Base-by-base conservation (phyloP, 768 basidiomycete species). In the Leccinum uliginosum region DNA sequence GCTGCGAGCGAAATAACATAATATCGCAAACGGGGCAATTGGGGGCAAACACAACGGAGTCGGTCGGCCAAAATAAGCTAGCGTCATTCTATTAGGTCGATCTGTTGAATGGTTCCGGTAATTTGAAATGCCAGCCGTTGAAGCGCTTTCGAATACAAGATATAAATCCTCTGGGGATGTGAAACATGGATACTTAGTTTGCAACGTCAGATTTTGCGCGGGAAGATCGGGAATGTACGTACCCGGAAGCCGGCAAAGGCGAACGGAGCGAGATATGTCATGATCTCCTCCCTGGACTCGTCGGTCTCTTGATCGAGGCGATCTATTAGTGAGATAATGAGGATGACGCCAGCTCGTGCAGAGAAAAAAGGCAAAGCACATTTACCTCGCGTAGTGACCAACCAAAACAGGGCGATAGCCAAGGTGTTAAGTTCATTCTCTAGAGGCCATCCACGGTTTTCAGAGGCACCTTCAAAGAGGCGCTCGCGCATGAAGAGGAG, bases 171-270 rank as follows among this genome's bases (percentile, higher is more conserved):
- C 78, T 5, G 74, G 66, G n/a, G 48, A 63, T 57, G 64, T 66
- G 38, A 74, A 79, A 54, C 77, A 78, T 8, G 80, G 79, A 63
- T 64, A 64, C 65, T 66, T 50, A 29, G 4, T 43, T 59, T 29
- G 21, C 46, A 11, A 21, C 11, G 35, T 70, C 51, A 73, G 59
- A 35, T 24, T 27, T 10, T 12, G 23, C 3, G 17, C 11, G 40
- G 4, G 27, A 23, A 48, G 27, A 54, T n/a, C 9, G 19, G 29
- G 51, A 51, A 55, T 23, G 40, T 21, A 73, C 80, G 19, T 57
- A 82, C 82, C 6, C 78, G 76, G 63, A 80, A 81, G 24, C 76
- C 76, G 14, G 79, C 78, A 61, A 79, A 75, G 10, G 78, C 76
- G 50, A 76, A 74, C n/a, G 80, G 79, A n/a, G 67, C 66, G 6